Evolutionary conservation across 768 basidiomycete species (phyloP).

Genomic region (Boletus rubropictus): DNA sequence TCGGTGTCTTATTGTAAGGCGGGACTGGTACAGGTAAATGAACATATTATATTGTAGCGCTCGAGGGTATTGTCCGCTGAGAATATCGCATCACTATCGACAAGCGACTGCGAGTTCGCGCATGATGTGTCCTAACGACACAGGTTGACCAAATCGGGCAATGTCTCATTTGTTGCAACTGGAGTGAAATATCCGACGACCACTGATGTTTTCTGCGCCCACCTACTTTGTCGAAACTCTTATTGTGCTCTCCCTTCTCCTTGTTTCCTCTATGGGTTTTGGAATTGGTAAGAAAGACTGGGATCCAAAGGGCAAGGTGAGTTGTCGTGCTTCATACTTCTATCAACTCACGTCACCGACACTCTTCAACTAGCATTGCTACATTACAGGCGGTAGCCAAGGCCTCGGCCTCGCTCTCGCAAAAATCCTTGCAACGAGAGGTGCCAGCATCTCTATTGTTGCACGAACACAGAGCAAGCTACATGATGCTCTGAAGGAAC

Average conservation of each 20-base stretch:
- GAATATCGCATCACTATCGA: too few relatives aligned
- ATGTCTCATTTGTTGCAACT: too few relatives aligned
- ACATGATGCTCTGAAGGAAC: conserved; percentile 48
- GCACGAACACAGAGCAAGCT: conserved; percentile 61
- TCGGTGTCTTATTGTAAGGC: too few relatives aligned
- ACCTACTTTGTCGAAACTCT: conserved; percentile 1
- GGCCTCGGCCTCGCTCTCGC: conserved; percentile 79
- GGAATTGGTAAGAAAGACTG: too few relatives aligned
- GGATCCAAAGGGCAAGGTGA: conserved; percentile 44
- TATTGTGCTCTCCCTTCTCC: conserved; percentile 9
- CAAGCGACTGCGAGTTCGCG: too few relatives aligned
- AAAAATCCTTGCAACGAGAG: conserved; percentile 53
- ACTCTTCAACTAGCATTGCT: conserved; percentile 55
- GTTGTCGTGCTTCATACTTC: conserved; percentile 59
- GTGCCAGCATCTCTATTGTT: conserved; percentile 48
- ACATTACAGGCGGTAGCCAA: conserved; percentile 78
- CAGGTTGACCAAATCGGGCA: too few relatives aligned
- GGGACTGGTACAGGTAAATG: too few relatives aligned
- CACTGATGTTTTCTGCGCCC: background rate
- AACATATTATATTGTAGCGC: too few relatives aligned
- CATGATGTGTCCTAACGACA: too few relatives aligned
- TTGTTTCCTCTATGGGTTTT: conserved; percentile 15
- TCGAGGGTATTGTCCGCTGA: too few relatives aligned
- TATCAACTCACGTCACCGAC: background rate
- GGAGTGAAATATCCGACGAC: too few relatives aligned